Conservation (phyloP, 306 rosid species). For the Pueraria montana region DNA sequence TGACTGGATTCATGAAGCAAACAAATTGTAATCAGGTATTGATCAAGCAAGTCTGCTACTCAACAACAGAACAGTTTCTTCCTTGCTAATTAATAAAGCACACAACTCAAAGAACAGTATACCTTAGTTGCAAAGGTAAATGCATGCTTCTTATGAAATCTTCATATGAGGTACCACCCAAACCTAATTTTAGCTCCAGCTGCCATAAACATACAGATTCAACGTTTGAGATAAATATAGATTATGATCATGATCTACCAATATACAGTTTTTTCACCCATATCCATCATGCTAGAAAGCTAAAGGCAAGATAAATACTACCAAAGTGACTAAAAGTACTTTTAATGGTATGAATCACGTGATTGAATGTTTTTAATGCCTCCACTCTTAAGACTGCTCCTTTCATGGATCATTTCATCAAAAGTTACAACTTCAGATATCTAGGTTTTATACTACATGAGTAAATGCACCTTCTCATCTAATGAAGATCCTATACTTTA, state of each 20-base stretch:
- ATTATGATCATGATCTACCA: slow-evolving; percentile 25
- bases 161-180: slow-evolving; percentile 93
- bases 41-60: slow-evolving; percentile 31
- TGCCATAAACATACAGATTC: slow-evolving; percentile 51
- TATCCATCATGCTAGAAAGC: slow-evolving; percentile 22
- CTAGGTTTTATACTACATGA: slow-evolving; percentile 11
- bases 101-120: slow-evolving; percentile 11
- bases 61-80: slow-evolving; percentile 15
- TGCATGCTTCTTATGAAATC: slow-evolving; percentile 93
- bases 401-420: neutral
- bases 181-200: slow-evolving; percentile 94
- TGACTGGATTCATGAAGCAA: slow-evolving; percentile 68
- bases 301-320: slow-evolving; percentile 3
- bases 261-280: slow-evolving; percentile 10
- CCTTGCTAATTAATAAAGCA: slow-evolving; percentile 25
- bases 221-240: slow-evolving; percentile 31
- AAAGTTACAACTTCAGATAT: neutral
- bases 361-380: slow-evolving; percentile 16
- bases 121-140: slow-evolving; percentile 95
- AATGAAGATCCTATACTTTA: neutral
- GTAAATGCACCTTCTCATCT: slow-evolving; percentile 1
- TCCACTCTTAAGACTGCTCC: neutral
- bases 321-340: slow-evolving; percentile 13
- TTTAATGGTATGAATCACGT: neutral
- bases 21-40: slow-evolving; percentile 42